Percentiles rank a stretch among this genome's conserved stretches.
Evolutionary conservation across 163 green algal species (phyloP).

Genomic region (Chloromonas sp.): DNA sequence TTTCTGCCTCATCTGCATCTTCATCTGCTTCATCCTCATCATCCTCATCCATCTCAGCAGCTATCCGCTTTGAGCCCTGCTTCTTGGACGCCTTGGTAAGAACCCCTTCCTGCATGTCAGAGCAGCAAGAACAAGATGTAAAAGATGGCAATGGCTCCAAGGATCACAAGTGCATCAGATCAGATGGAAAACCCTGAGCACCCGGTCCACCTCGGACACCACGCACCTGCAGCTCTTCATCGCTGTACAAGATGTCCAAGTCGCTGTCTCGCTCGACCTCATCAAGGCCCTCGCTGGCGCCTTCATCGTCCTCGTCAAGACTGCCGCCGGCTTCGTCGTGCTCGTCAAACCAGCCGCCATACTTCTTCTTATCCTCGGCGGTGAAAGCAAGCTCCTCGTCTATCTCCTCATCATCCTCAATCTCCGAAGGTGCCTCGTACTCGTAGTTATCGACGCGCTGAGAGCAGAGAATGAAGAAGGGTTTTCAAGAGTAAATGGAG

Average conservation of each 20-base stretch:
- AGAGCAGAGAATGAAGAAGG: not conserved
- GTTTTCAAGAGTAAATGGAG: not conserved
- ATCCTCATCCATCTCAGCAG: not conserved
- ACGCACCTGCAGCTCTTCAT: conserved; percentile 24
- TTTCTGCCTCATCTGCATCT: conserved; percentile 14
- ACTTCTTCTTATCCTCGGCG: conserved; percentile 74
- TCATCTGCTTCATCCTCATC: conserved; percentile 21
- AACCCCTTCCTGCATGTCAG: too few species aligned
- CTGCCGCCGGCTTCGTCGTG: conserved; percentile 9
- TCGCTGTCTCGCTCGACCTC: conserved; percentile 8
- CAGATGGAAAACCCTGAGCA: too few species aligned
- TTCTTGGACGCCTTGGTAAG: too few species aligned
- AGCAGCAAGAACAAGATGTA: too few species aligned
- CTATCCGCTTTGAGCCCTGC: too few species aligned
- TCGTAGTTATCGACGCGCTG: conserved; percentile 81
- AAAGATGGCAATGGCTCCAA: too few species aligned
- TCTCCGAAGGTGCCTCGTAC: conserved; percentile 77
- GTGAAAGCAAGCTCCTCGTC: conserved; percentile 87
- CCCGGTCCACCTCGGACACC: too few species aligned
- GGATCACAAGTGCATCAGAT: too few species aligned
- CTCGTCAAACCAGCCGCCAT: conserved; percentile 71
- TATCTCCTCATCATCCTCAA: conserved; percentile 78
- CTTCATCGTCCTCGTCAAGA: conserved; percentile 12
- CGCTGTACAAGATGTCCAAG: conserved; percentile 33
- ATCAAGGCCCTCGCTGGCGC: conserved; percentile 10